These are phyloP conservation scores for Boletales sp. DNA, from an alignment of 768 basidiomycete species.

Conservation along the genomic window DNA sequence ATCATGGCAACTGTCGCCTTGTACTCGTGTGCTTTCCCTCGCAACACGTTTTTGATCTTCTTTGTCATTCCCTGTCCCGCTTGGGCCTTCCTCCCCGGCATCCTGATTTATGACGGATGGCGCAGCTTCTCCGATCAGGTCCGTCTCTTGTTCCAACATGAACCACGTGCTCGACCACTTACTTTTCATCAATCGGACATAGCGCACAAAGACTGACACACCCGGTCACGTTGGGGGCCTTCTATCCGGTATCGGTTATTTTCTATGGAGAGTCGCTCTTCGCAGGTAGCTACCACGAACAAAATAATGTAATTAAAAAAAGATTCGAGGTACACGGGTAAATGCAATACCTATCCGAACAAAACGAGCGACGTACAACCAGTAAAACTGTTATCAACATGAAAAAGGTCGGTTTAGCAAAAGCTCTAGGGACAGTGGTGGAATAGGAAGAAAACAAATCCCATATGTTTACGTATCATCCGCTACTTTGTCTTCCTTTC, in stretches of 20 bases:
- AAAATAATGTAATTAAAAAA: slow-evolving; percentile 10
- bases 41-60: slow-evolving; percentile 63
- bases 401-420: not conserved
- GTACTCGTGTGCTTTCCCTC: slow-evolving; percentile 69
- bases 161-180: not conserved
- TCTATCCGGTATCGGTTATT: slow-evolving; percentile 58
- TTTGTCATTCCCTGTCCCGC: slow-evolving; percentile 78
- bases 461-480: not conserved
- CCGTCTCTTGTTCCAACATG: slow-evolving; percentile 6
- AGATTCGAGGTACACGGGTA: slow-evolving; percentile 6
- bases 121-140: slow-evolving; percentile 35
- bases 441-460: not conserved
- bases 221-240: slow-evolving; percentile 71
- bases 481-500: slow-evolving; percentile 22
- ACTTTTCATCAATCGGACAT: not conserved
- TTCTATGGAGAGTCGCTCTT: slow-evolving; percentile 27
- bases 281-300: slow-evolving; percentile 17
- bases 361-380: slow-evolving; percentile 13
- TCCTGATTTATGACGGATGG: slow-evolving; percentile 39
- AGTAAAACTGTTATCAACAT: slow-evolving; percentile 1
- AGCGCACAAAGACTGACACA: slow-evolving; percentile 56
- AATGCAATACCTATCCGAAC: slow-evolving; percentile 12
- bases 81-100: slow-evolving; percentile 66
- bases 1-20: slow-evolving; percentile 69
- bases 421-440: not conserved